Base-by-base conservation (phyloP, 2,329 filamentous ascomycete genomes). In the Neofusicoccum parvum region DNA sequence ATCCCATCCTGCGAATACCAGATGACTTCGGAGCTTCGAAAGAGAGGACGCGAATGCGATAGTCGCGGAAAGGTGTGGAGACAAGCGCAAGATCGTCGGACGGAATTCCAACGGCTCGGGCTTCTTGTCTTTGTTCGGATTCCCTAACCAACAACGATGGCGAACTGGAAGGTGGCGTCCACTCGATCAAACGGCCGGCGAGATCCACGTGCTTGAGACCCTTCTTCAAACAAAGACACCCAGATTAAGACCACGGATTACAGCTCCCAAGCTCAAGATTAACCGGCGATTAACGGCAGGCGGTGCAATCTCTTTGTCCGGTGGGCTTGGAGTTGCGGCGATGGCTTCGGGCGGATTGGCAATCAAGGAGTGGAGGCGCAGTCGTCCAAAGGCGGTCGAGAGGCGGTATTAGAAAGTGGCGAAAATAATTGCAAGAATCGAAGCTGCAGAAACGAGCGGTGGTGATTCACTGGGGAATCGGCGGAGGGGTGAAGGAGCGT, bases 391-490 rank as follows among this genome's bases (percentile, higher is more conserved):
- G 68, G 65, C 41, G 67, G 64, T 64, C 64, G 67, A 69, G 68
- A 56, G 34, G 54, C 51, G 43, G 14, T 59, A 65, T 64, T 60
- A 60, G 49, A 50, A 54, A 27, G 41, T n/a, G 68, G 63, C 49
- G 48, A 60, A 62, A 66, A 69, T 54, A 62, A 46, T 51, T 53
- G 68, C 68, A 68, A 62, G 65, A 68, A 70, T 58, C 64, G 66
- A 68, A 68, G 63, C 32, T 54, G 45, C 36, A 51, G 17, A 68
- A 76, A 75, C 60, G 74, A 75, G 70, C 65, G 73, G 70, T 71
- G 66, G 74, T 72, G 74, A 75, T 74, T 74, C 68, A 43, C 70
- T 69, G 70, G 68, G 54, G 74, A 77, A 77, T 73, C 74, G 70
- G 65, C 37, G n/a, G 64, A 12, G 9, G n/a, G 56, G 45, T 45